A percentile compares a stretch with the other conserved stretches of the same genome.
Evolutionary conservation across 2,329 filamentous ascomycete genomes (phyloP).

Genomic region (Catunica adiposa): DNA sequence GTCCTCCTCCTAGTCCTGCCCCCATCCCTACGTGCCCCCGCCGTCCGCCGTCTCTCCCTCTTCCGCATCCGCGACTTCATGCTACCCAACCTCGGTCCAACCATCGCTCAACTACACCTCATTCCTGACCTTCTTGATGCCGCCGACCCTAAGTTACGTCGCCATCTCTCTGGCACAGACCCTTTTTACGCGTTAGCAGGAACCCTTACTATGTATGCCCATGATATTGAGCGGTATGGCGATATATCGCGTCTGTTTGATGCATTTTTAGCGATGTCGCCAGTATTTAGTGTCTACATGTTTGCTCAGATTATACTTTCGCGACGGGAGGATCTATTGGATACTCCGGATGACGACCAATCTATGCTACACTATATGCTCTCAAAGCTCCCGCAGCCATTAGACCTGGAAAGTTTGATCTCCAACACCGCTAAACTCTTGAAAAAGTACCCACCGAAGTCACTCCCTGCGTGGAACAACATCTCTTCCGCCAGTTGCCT

Average conservation of each 20-base stretch:
- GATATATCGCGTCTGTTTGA: constrained; percentile 88
- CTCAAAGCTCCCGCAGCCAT: constrained; percentile 65
- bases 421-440: constrained; percentile 47
- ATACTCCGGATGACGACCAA: constrained; percentile 64
- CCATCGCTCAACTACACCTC: constrained; percentile 69
- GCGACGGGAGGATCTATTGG: constrained; percentile 69
- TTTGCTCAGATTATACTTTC: constrained; percentile 78
- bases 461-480: constrained; percentile 50
- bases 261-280: constrained; percentile 70
- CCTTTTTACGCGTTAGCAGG: constrained; percentile 91
- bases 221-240: constrained; percentile 79
- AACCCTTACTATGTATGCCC: constrained; percentile 88
- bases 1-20: constrained; percentile 79
- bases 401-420: constrained; percentile 68
- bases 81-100: constrained; percentile 71
- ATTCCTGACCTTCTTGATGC: constrained; percentile 65
- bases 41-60: constrained; percentile 67
- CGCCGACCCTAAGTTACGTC: constrained; percentile 54
- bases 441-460: constrained; percentile 51
- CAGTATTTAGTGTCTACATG: constrained; percentile 78
- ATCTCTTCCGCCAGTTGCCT: constrained; percentile 67
- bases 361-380: constrained; percentile 86
- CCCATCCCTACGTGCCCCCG: constrained; percentile 38
- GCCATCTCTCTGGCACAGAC: constrained; percentile 59
- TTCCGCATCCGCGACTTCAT: constrained; percentile 94